These are phyloP conservation scores for Falciphora oryzae DNA, from an alignment of 2,329 filamentous ascomycete species.

Conservation along the genomic window DNA sequence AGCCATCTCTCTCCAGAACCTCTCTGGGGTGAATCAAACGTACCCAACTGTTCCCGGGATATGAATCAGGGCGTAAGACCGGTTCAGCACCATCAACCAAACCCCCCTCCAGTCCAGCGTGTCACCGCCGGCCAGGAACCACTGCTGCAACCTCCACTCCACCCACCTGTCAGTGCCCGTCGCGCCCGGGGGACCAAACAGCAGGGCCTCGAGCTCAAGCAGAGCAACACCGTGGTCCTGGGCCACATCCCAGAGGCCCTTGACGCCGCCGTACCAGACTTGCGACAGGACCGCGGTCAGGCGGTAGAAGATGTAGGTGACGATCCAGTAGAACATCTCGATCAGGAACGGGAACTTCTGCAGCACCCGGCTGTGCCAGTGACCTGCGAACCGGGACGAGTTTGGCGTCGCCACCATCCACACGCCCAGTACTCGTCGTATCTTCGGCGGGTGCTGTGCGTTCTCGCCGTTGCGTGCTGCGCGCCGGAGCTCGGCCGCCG, in stretches of 20 bases:
- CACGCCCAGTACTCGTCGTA: constrained; percentile 22
- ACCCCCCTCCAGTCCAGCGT: constrained; percentile 26
- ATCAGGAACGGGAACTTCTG: constrained; percentile 63
- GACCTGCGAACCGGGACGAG: constrained; percentile 49
- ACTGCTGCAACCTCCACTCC: constrained; percentile 38
- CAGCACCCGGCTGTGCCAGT: constrained; percentile 53
- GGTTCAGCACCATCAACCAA: constrained; percentile 39
- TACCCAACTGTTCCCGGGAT: constrained; percentile 45
- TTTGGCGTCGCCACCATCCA: constrained; percentile 42
- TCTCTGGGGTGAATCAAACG: constrained; percentile 1
- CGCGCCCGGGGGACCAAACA: constrained; percentile 19
- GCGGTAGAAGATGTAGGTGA: constrained; percentile 60
- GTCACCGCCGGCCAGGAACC: constrained; percentile 36
- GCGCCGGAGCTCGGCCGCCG: constrained; percentile 11
- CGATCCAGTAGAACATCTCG: constrained; percentile 69
- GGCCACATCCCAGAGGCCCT: constrained; percentile 38
- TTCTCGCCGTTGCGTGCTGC: constrained; percentile 5
- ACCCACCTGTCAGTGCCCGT: constrained; percentile 29
- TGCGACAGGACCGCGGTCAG: constrained; percentile 49
- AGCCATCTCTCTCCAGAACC: background rate
- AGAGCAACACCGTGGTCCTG: constrained; percentile 37
- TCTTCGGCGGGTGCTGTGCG: constrained; percentile 21
- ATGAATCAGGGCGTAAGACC: constrained; percentile 43
- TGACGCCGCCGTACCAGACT: constrained; percentile 42
- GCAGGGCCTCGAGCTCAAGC: constrained; percentile 32